Evolutionary conservation across 306 rosid species (phyloP), one percentile per base, ranked within the genome.

Genomic region (Rubus idaeus): DNA sequence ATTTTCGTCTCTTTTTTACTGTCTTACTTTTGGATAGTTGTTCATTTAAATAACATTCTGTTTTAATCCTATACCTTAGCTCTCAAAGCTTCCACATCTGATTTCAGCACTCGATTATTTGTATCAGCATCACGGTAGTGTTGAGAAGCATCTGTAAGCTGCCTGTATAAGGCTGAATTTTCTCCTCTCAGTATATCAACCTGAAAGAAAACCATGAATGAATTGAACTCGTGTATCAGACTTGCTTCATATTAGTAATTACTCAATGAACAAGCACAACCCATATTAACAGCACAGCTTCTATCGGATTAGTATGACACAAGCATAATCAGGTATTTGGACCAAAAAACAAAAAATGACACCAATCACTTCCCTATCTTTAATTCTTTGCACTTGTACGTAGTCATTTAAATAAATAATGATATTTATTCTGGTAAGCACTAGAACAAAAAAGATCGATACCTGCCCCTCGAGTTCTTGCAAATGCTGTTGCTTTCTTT

Each of bases 71-170:
- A 39, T 87, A 90, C 98, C 98, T 86, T 96, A 37, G 99, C 99
- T 86, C 97, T 96, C 83, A 96, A 71, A 8, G 98, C 99, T 82
- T 96, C 98, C 30, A 96, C 98, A 44, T 78, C 84, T 52, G 99
- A 91, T 87, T 88, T 91, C 6, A 93, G 87, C 40, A 96, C 98
- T 52, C 94, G 81, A 58, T 93, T 93, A 69, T 88, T 83, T 0
- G 96, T 93, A 65, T 87, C 92, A 21, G 98, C 98, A 4, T 89
- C 94, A 7, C 71, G 86, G 73, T 83, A 90, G 52, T 93, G 98
- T 40, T 96, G 96, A 45, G 80, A 79, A 21, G 92, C 87, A 79
- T 91, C 84, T 3, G 78, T 63, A 23, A 91, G 89, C 52, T 91
- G 98, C 77, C 81, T 85, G 80, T 20, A 80, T 53, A 93, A 68